phyloP scores from a whole-genome alignment of 768 basidiomycete species.

The Suillus spraguei region DNA sequence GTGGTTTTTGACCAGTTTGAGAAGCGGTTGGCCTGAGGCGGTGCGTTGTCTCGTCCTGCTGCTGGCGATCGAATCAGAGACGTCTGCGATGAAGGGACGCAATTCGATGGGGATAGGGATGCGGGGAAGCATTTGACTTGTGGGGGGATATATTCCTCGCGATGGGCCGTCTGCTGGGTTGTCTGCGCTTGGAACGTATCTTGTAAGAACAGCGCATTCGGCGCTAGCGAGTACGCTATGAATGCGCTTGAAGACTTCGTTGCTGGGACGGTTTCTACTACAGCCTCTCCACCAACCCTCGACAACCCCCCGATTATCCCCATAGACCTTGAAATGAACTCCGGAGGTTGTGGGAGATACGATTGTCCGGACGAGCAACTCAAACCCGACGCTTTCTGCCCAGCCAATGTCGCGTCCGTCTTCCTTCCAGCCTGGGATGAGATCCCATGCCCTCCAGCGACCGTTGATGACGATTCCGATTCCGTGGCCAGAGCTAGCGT shows the following conservation, averaged over 20 bases:
- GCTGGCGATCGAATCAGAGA: too few species aligned
- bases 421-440: conserved; percentile 33
- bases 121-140: conserved; percentile 12
- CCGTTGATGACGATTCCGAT: conserved; percentile 30
- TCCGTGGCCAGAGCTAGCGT: conserved; percentile 41
- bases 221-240: too few species aligned
- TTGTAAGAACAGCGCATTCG: too few species aligned
- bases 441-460: conserved; percentile 32
- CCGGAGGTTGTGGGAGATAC: conserved; percentile 7
- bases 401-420: conserved; percentile 43
- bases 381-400: conserved; percentile 50
- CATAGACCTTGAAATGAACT: conserved; percentile 11
- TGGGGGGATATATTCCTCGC: conserved; percentile 2
- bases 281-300: conserved; percentile 39
- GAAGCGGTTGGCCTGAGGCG: neutral
- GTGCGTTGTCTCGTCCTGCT: too few species aligned
- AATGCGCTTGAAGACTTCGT: conserved; percentile 30
- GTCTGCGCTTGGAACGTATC: too few species aligned
- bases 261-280: conserved; percentile 29
- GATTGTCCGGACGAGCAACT: conserved; percentile 36
- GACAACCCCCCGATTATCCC: conserved; percentile 38
- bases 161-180: too few species aligned
- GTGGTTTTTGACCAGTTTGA: neutral
- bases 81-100: neutral
- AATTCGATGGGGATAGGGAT: conserved; percentile 15